Evolutionary conservation across 176 grass and related monocot species (phyloP), one percentile per base, ranked within the genome.

Genomic region (Oryza rufipogon): DNA sequence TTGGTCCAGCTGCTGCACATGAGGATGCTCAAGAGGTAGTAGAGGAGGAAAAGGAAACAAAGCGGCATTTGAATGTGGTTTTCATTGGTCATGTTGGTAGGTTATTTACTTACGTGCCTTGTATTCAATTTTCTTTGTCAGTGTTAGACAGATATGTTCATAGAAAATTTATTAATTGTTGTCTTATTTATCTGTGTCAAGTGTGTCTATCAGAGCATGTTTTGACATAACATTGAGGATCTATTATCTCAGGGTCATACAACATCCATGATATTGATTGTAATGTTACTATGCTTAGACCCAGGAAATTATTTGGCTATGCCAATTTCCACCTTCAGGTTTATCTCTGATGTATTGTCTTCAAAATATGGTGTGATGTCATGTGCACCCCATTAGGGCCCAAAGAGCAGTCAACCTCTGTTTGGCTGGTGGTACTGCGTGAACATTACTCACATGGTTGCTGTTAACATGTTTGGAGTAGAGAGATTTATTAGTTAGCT

Each of bases 81-180:
- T 97, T 97, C 76, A 97, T 97, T 49, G 95, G 92, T 64, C 92
- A 97, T 88, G 92, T 97, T 77, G 92, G 95, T 97, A 89, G 33
- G 92, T 94, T 76, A 23, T 47, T 77, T 78, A 56, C 6, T 23
- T 71, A 34, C 39, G 4, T 81, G 15, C n/a, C 60, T 83, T 38
- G 3, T 26, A 10, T 77, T 74, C 13, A 51, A 14, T 5, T 30
- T 47, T 33, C 3, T 52, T 74, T 64, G 58, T 63, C 20, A 23
- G 26, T 74, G 10, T 38, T 75, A 81, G n/a, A 12, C 20, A 71
- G 41, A 65, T 30, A 44, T 19, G 25, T 70, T n/a, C 7, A 4
- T 32, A 64, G 14, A 73, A 36, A 51, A 26, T 32, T 74, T 83
- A 12, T 20, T 8, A 17, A 77, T 56, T 54, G 71, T 49, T 89